Conservation (phyloP, 768 basidiomycete species). For the Phanerochaete carnosa region DNA sequence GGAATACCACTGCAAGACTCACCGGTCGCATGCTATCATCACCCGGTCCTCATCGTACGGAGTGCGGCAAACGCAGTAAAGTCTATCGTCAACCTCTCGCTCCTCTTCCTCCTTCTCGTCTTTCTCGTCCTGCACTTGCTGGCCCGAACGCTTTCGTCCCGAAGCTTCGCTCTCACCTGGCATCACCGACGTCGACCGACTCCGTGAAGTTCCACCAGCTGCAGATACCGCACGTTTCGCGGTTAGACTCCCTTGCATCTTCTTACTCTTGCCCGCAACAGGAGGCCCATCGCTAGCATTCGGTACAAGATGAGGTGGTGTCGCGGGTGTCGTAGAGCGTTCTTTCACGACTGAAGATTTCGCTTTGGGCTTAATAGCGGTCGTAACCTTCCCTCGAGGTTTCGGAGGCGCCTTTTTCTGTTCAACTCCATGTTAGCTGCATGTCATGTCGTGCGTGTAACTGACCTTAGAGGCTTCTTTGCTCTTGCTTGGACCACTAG, state of each 20-base stretch:
- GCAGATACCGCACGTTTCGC: constrained; percentile 25
- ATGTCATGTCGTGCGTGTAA: neutral
- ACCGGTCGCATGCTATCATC: constrained; percentile 96
- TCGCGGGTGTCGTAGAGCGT: constrained; percentile 6
- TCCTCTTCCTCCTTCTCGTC: constrained; percentile 31
- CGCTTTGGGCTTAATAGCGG: constrained; percentile 23
- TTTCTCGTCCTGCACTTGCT: constrained; percentile 14
- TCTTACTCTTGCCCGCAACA: constrained; percentile 24
- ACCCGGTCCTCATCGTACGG: constrained; percentile 82
- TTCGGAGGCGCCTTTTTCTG: constrained; percentile 19
- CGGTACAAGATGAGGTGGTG: constrained; percentile 6
- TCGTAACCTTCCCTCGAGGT: constrained; percentile 17
- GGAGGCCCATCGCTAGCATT: constrained; percentile 4
- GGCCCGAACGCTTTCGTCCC: constrained; percentile 35
- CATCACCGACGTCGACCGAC: constrained; percentile 69
- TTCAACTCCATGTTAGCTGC: constrained; percentile 4
- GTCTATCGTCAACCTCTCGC: constrained; percentile 52
- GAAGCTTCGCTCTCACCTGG: constrained; percentile 44
- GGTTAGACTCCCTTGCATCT: constrained; percentile 17
- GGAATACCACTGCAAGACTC: constrained; percentile 22
- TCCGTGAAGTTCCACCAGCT: constrained; percentile 38
- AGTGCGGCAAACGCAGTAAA: constrained; percentile 89
- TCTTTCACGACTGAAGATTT: constrained; percentile 21
- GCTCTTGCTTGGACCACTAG: neutral
- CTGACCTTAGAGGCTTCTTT: neutral